A percentile compares a stretch with the other conserved stretches of the same genome.
Evolutionary conservation across 352 stramenopile species (phyloP).

Genomic region (Globisporangium mamillatum): DNA sequence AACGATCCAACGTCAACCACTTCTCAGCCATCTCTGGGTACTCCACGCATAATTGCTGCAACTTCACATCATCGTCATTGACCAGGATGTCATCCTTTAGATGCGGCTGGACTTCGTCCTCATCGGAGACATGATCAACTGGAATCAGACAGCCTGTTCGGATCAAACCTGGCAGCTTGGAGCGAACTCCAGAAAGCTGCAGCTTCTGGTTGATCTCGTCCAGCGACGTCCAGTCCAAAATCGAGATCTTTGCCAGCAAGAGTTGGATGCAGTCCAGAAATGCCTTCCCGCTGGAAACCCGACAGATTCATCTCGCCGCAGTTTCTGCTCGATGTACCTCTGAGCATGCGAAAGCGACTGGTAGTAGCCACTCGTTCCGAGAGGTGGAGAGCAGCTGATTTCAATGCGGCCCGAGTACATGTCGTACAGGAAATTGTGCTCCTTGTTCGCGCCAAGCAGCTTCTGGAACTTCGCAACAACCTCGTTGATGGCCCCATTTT

Average conservation of each 20-base stretch:
- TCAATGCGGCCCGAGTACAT: conserved; percentile 26
- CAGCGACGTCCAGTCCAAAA: conserved; percentile 72
- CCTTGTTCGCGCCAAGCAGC: no score
- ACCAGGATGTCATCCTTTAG: conserved; percentile 31
- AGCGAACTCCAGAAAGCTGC: conserved; percentile 44
- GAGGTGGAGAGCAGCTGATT: conserved; percentile 70
- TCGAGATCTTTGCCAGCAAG: conserved; percentile 72
- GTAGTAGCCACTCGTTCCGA: conserved; percentile 69
- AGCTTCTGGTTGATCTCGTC: conserved; percentile 50
- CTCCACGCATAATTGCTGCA: conserved; percentile 27
- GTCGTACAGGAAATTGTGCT: no score
- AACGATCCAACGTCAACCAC: conserved; percentile 26
- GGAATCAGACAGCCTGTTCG: conserved; percentile 42
- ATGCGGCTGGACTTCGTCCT: conserved; percentile 15
- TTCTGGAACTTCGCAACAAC: no score
- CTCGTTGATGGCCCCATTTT: no score
- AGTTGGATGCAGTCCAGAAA: conserved; percentile 75
- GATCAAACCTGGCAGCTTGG: conserved; percentile 43
- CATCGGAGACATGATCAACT: conserved; percentile 19
- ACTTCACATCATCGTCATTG: conserved; percentile 22
- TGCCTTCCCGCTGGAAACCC: conserved; percentile 39
- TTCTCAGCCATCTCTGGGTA: conserved; percentile 32
- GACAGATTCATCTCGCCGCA: conserved; percentile 21
- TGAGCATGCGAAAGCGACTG: conserved; percentile 43
- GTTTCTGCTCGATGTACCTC: conserved; percentile 29